A percentile compares a stretch with the other conserved stretches of the same genome.
phyloP scores from a whole-genome alignment of 371 early-diverging fungal genomes.

The Haplosporangium sp. region DNA sequence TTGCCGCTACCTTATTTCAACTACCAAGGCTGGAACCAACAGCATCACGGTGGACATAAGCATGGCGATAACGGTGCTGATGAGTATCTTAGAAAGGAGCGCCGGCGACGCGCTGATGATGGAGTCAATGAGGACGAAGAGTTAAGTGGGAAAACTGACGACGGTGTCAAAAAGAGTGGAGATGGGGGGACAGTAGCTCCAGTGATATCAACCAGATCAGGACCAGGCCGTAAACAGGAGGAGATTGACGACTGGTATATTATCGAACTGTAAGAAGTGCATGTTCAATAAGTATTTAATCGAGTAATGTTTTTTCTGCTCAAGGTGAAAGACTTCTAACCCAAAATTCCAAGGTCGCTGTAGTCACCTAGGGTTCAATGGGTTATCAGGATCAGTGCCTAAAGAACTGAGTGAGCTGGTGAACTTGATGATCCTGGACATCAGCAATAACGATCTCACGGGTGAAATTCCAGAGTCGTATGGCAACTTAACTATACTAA shows the following conservation, averaged over 20 bases:
- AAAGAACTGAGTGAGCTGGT: constrained; percentile 57
- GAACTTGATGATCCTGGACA: constrained; percentile 59
- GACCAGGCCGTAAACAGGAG: not conserved
- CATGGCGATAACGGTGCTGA: not conserved
- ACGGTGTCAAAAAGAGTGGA: not conserved
- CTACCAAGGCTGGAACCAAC: constrained; percentile 22
- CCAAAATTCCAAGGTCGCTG: no score
- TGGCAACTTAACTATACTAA: constrained; percentile 55
- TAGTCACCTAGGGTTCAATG: constrained; percentile 61
- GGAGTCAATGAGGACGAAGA: constrained; percentile 16
- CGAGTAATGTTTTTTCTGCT: not conserved
- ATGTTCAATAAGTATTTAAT: no score
- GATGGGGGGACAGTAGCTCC: not conserved
- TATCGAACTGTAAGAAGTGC: constrained; percentile 30
- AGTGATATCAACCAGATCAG: not conserved
- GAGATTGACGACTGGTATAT: constrained; percentile 40
- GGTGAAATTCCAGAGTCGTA: constrained; percentile 59
- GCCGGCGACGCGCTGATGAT: constrained; percentile 15
- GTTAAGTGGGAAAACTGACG: not conserved
- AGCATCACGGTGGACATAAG: constrained; percentile 10
- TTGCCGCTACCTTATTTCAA: constrained; percentile 7
- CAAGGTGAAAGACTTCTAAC: no score
- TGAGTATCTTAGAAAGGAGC: constrained; percentile 6
- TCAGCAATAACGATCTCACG: constrained; percentile 65
- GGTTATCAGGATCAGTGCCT: constrained; percentile 61